Evolutionary conservation across 768 basidiomycete species (phyloP).

Genomic region (Boletus vinaceobasis): DNA sequence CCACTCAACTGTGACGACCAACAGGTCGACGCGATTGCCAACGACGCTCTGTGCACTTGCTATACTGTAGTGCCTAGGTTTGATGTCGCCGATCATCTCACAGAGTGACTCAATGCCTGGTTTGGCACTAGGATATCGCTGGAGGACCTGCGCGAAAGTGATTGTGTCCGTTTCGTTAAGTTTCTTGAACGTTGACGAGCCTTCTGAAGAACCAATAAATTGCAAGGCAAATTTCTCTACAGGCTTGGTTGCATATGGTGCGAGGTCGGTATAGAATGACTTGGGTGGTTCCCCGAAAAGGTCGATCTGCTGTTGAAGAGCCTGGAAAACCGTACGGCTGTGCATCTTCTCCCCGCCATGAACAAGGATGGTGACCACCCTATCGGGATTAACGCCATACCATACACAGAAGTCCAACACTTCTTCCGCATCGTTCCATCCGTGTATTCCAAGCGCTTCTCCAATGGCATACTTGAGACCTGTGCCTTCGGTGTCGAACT

Average conservation of each 20-base stretch:
- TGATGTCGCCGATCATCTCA: conserved; percentile 89
- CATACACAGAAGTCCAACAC: conserved; percentile 85
- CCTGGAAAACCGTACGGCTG: conserved; percentile 92
- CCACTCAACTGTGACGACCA: conserved; percentile 98
- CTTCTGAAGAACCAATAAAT: conserved; percentile 94
- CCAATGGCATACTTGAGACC: conserved; percentile 94
- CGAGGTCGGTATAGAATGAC: conserved; percentile 88
- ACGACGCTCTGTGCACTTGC: conserved; percentile 94
- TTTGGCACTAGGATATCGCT: conserved; percentile 69
- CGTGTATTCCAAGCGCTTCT: conserved; percentile 95
- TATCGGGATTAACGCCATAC: conserved; percentile 84
- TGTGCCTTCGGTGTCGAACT: conserved; percentile 89
- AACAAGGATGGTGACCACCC: conserved; percentile 77
- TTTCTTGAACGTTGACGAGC: conserved; percentile 90
- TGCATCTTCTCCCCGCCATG: conserved; percentile 68
- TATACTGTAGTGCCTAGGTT: conserved; percentile 97
- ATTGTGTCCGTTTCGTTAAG: conserved; percentile 92
- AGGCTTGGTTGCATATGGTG: conserved; percentile 64
- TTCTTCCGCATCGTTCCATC: conserved; percentile 93
- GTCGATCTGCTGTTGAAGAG: conserved; percentile 94
- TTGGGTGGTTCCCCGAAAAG: conserved; percentile 95
- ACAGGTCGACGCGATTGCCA: conserved; percentile 88
- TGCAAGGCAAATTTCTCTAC: conserved; percentile 77
- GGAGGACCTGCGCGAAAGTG: conserved; percentile 85
- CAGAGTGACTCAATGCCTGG: conserved; percentile 85